Evolutionary conservation across 2,329 filamentous ascomycete species (phyloP).

Genomic region (Colletotrichum australisinense): DNA sequence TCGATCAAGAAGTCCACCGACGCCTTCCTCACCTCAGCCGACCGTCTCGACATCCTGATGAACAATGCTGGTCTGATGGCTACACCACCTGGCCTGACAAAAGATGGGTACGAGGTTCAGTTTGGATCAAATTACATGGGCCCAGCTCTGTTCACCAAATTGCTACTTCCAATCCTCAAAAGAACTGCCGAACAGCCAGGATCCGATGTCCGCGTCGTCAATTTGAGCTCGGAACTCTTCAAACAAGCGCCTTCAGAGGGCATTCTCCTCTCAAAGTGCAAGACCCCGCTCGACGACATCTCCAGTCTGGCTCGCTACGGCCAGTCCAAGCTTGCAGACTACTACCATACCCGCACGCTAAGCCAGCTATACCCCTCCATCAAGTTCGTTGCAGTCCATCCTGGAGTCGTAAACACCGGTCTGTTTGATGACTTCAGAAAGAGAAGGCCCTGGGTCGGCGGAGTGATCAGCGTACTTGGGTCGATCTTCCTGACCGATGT

Average conservation of each 20-base stretch:
- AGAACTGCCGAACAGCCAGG: conserved; percentile 42
- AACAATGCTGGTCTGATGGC: conserved; percentile 59
- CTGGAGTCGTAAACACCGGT: conserved; percentile 39
- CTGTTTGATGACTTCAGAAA: background rate
- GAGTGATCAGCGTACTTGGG: background rate
- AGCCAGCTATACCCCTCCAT: conserved; percentile 41
- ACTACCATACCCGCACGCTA: conserved; percentile 44
- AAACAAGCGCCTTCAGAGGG: conserved; percentile 38
- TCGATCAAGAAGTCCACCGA: conserved; percentile 54
- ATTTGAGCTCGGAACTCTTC: conserved; percentile 41
- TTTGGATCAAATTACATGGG: conserved; percentile 62
- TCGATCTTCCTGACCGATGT: background rate
- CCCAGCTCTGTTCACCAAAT: conserved; percentile 55
- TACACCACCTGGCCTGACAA: conserved; percentile 46
- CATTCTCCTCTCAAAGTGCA: conserved; percentile 44
- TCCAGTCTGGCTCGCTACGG: conserved; percentile 39
- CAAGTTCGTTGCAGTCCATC: conserved; percentile 42
- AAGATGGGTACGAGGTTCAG: conserved; percentile 60
- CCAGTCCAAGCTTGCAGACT: conserved; percentile 47
- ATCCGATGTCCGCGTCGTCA: conserved; percentile 39
- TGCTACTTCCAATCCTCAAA: conserved; percentile 45
- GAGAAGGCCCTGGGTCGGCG: background rate
- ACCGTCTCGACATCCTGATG: conserved; percentile 56
- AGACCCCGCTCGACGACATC: conserved; percentile 36
- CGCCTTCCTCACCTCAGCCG: conserved; percentile 45